Evolutionary conservation across 2,329 filamentous ascomycete species (phyloP).

Genomic region (Aureobasidium leucospermi): DNA sequence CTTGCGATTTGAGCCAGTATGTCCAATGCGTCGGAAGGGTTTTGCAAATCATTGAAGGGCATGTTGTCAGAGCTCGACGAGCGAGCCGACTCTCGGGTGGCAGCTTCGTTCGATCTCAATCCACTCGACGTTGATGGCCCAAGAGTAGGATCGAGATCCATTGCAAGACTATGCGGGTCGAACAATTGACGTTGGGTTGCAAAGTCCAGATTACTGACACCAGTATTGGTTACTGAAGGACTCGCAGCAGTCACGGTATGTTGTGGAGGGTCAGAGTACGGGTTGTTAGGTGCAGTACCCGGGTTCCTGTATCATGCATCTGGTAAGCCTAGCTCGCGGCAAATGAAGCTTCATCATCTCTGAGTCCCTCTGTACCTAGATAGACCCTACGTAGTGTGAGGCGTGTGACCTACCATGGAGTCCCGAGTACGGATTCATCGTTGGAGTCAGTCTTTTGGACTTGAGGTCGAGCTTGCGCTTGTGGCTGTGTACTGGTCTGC

Average conservation of each 20-base stretch:
- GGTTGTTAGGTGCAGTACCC: slow-evolving; percentile 20
- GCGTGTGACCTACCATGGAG: neutral
- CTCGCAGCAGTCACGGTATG: neutral
- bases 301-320: slow-evolving; percentile 4
- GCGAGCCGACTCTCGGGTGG: neutral
- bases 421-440: neutral
- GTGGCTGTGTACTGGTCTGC: neutral
- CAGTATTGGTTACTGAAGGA: neutral
- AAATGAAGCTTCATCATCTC: neutral
- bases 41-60: slow-evolving; percentile 38
- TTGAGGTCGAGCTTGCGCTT: neutral
- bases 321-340: slow-evolving; percentile 15
- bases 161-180: slow-evolving; percentile 17
- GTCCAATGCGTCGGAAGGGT: slow-evolving; percentile 42
- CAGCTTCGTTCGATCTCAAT: slow-evolving; percentile 13
- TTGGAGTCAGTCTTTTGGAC: slow-evolving; percentile 20
- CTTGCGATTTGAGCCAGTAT: slow-evolving; percentile 42
- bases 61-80: slow-evolving; percentile 26
- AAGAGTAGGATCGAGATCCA: slow-evolving; percentile 22
- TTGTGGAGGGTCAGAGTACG: slow-evolving; percentile 12
- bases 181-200: slow-evolving; percentile 1
- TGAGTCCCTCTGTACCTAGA: no score
- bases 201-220: slow-evolving; percentile 6
- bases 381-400: no score
- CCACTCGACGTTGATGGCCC: slow-evolving; percentile 14